Base-by-base conservation (phyloP, 2,329 filamentous ascomycete species). In the Coniochaeta sp. region DNA sequence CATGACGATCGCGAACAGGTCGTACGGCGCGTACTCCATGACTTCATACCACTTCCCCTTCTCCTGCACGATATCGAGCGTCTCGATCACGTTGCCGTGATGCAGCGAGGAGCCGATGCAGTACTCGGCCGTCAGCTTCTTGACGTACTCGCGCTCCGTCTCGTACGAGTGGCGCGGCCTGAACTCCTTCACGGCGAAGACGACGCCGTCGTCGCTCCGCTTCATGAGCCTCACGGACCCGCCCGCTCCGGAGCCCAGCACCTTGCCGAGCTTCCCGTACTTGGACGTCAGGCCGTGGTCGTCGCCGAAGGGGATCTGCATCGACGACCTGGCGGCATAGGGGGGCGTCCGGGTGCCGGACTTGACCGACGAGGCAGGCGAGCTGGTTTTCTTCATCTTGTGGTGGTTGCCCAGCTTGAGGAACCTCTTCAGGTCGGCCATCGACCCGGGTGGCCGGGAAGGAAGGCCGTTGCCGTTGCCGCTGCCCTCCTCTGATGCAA, bases 1-100 rank as follows among this genome's bases (percentile, higher is more conserved):
- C 95, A 99, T 99, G 65, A 99, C 95, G 65, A 96, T 96, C 14
- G 95, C 95, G 72, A 99, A 99, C 32, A 99, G 82, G 72, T 99
- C 95, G 70, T 82, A 99, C 0, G 95, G 95, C 12, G 93, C 95
- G 70, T 96, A 99, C 71, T 99, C 95, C 95, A 99, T 99, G 47
- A 99, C 95, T 70, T 98, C 93, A 69, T 92, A 99, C 91, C 95
- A 99, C 65, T 89, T 92, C 57, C 86, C 87, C 74, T 93, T 95
- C 75, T 99, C 95, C 66, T 96, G 90, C 12, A 99, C 86, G 64
- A 99, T 96, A 73, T 99, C 95, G 65, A 99, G 83, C 1, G 95
- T 98, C 74, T 99, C 95, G 68, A 99, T 98, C 66, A 99, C 92
- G 72, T 99, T 99, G 68, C 95, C 93, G 69, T 99, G 95, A 69